Conservation (phyloP, 148 eudicot species). For the Pouteria glomerata region DNA sequence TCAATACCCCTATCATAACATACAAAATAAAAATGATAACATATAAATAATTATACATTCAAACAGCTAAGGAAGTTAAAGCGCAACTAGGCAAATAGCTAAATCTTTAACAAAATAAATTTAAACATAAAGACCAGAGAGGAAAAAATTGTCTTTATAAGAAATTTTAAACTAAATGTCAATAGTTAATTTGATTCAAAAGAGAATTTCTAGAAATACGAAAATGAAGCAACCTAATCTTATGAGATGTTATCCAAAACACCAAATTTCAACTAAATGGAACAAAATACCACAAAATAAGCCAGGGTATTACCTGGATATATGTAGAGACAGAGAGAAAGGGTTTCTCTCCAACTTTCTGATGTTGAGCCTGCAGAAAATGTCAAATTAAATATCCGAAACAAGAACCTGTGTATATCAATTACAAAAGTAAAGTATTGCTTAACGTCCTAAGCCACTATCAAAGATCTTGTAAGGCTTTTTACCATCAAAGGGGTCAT, state of each 20-base stretch:
- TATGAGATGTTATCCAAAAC: not conserved
- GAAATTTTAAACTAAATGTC: not conserved
- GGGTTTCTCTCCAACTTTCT: slow-evolving; percentile 16
- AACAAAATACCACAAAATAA: not conserved
- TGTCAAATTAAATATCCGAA: not conserved
- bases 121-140: not conserved
- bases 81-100: not conserved
- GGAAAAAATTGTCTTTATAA: not conserved
- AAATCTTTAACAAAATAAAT: not conserved
- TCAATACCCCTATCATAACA: too few relatives aligned
- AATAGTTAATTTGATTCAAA: not conserved
- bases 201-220: not conserved
- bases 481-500: not conserved
- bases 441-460: not conserved
- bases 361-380: slow-evolving; percentile 12
- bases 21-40: not conserved
- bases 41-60: too few relatives aligned
- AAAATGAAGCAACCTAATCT: not conserved
- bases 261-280: not conserved
- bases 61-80: not conserved
- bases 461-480: too few relatives aligned
- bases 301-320: not conserved
- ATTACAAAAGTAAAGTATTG: not conserved
- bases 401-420: not conserved
- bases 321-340: slow-evolving; percentile 6